phyloP scores from a whole-genome alignment of 2,329 filamentous ascomycete genomes.

The Epichloe aotearoae region DNA sequence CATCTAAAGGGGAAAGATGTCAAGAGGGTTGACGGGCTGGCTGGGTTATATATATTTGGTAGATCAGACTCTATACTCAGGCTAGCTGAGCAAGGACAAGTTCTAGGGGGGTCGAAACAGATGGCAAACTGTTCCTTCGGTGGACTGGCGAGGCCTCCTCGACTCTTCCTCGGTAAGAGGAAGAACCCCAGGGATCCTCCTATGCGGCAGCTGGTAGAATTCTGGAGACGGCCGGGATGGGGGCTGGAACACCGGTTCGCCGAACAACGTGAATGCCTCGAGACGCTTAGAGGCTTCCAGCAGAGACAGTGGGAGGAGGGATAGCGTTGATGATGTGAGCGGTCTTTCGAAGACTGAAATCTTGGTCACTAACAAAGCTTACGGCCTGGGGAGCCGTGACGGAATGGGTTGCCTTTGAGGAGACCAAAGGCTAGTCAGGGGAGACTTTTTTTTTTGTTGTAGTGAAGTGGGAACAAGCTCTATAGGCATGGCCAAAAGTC shows the following conservation, averaged over 20 bases:
- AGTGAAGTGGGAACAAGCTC: not conserved
- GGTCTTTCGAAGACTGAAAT: slow-evolving; percentile 53
- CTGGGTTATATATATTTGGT: slow-evolving; percentile 1
- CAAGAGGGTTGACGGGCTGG: not conserved
- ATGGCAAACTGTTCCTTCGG: slow-evolving; percentile 81
- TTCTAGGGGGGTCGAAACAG: slow-evolving; percentile 94
- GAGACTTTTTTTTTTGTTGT: not conserved
- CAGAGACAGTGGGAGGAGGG: slow-evolving; percentile 42
- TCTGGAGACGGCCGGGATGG: slow-evolving; percentile 42
- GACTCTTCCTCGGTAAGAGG: slow-evolving; percentile 99
- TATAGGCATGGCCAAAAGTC: not conserved
- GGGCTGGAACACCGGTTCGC: slow-evolving; percentile 32
- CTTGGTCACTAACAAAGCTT: slow-evolving; percentile 50
- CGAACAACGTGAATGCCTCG: slow-evolving; percentile 38
- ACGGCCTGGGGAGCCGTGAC: slow-evolving; percentile 53
- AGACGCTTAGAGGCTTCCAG: slow-evolving; percentile 32
- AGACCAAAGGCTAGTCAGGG: slow-evolving; percentile 47
- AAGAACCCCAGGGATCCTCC: slow-evolving; percentile 96
- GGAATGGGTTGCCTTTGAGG: slow-evolving; percentile 44
- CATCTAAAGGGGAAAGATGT: not conserved
- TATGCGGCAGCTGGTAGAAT: slow-evolving; percentile 97
- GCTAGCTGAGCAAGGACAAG: slow-evolving; percentile 18
- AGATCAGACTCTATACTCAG: slow-evolving; percentile 1
- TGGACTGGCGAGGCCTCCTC: slow-evolving; percentile 92
- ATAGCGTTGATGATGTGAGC: slow-evolving; percentile 54